These are phyloP conservation scores for Alternaria rosae DNA, from an alignment of 2,329 filamentous ascomycete species.

Conservation along the genomic window DNA sequence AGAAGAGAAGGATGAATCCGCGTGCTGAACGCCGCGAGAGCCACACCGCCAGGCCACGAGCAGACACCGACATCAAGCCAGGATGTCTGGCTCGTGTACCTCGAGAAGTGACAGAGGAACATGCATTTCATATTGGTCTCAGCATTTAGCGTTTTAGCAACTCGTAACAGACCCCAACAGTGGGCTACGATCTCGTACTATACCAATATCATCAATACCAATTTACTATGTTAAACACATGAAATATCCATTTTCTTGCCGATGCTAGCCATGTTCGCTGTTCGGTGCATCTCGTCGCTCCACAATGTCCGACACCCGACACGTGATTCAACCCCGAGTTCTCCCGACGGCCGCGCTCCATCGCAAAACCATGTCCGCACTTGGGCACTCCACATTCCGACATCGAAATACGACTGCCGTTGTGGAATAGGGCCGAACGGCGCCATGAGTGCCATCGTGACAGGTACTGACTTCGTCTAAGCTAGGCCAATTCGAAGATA, in stretches of 20 bases:
- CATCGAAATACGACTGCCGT: background rate
- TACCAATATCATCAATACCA: conserved; percentile 5
- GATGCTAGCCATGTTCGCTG: background rate
- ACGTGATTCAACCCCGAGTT: conserved; percentile 1
- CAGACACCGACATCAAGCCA: background rate
- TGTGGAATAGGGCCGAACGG: background rate
- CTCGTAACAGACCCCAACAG: background rate
- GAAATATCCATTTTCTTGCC: background rate
- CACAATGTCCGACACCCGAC: background rate
- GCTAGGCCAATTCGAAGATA: background rate
- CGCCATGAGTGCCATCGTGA: background rate
- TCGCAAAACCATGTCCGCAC: background rate
- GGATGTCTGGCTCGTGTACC: conserved; percentile 9
- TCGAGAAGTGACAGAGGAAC: conserved; percentile 18
- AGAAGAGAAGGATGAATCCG: conserved; percentile 7
- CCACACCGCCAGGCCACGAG: conserved; percentile 20
- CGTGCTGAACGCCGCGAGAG: conserved; percentile 19
- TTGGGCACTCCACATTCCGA: background rate
- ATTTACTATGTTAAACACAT: background rate
- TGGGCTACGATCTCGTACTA: conserved; percentile 3
- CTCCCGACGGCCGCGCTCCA: conserved; percentile 14
- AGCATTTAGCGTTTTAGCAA: conserved; percentile 3
- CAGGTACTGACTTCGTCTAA: background rate
- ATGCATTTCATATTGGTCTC: conserved; percentile 4
- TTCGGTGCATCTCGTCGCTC: background rate